Evolutionary conservation across 257 asterid species (phyloP), one percentile per base, ranked within the genome.

Genomic region (Solanum neorickii): DNA sequence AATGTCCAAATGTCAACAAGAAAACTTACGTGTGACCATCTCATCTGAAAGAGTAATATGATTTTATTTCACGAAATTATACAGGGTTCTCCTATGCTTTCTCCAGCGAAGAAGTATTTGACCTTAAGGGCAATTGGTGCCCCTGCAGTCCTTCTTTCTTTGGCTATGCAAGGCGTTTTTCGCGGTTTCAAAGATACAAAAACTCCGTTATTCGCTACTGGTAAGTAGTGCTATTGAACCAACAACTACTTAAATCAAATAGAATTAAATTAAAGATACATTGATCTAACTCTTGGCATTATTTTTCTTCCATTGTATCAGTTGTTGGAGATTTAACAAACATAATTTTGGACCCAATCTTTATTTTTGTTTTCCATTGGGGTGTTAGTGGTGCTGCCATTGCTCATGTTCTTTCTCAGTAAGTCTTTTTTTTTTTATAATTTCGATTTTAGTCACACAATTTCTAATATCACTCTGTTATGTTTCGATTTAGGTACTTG

Each of bases 351-450:
- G 99, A 97, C 88, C 98, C 98, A 3, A 97, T 97, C 56, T 89
- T 97, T 86, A 97, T 97, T 86, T 97, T 95, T 52, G 92, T 84
- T n/a, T 94, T 91, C 66, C 95, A 91, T 31, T 27, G 93, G 90
- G 99, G 99, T 9, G 99, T 95, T 21, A 86, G 93, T 62, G 99
- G 99, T 83, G 99, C 99, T 23, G 99, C 99, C 91, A 97, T 97
- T 88, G 98, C 99, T 85, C 99, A 95, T 91, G 99, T 97, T 41
- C 89, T 95, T 46, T 95, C 99, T 47, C 99, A 95, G 99, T 97
- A 90, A 91, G 98, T 90, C 33, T 20, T 12, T 18, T 72, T 73
- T 37, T 18, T 72, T 49, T 9, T 1, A 21, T 37, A 47, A 8
- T 86, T 46, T 20, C n/a, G 35, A 23, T 33, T 20, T 70, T 27